These are phyloP conservation scores for Chloranthus sessilifolius DNA, from an alignment of 164 flowering plant species.

Conservation along the genomic window DNA sequence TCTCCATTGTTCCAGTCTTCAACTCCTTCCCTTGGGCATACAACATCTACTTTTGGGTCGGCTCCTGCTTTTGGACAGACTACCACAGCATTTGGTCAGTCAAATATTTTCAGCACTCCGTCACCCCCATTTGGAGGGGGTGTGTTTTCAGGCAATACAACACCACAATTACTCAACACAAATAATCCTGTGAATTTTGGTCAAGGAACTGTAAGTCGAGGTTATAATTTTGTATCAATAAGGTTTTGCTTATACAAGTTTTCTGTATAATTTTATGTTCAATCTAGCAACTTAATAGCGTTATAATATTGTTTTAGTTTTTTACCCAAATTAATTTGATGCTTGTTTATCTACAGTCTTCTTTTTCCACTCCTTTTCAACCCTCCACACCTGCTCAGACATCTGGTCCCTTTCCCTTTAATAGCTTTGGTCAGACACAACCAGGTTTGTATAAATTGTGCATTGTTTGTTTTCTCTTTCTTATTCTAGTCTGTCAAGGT, in stretches of 20 bases:
- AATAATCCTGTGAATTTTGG: constrained; percentile 37
- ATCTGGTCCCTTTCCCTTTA: constrained; percentile 40
- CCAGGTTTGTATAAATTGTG: constrained; percentile 30
- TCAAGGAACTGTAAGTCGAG: constrained; percentile 65
- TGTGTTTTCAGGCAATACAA: constrained; percentile 43
- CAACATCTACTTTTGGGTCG: constrained; percentile 48
- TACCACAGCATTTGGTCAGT: constrained; percentile 44
- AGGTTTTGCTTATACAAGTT: too few species aligned
- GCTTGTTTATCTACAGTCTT: constrained; percentile 29
- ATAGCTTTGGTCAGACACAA: constrained; percentile 60
- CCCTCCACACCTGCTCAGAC: constrained; percentile 48
- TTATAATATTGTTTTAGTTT: too few species aligned
- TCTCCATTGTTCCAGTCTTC: constrained; percentile 65
- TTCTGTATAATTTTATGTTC: too few species aligned
- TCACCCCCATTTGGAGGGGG: constrained; percentile 54
- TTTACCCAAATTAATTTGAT: not conserved
- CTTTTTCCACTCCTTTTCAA: constrained; percentile 53
- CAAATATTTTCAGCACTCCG: constrained; percentile 49
- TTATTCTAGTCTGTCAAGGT: not conserved
- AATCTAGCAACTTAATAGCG: too few species aligned
- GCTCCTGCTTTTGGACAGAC: constrained; percentile 50
- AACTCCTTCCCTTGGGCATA: constrained; percentile 59
- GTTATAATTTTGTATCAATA: too few species aligned
- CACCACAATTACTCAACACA: constrained; percentile 39
- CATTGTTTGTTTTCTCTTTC: not conserved